These are phyloP conservation scores for Hemisphaericaspora nanyangensis DNA, from an alignment of 805 yeast genomes.

Conservation along the genomic window DNA sequence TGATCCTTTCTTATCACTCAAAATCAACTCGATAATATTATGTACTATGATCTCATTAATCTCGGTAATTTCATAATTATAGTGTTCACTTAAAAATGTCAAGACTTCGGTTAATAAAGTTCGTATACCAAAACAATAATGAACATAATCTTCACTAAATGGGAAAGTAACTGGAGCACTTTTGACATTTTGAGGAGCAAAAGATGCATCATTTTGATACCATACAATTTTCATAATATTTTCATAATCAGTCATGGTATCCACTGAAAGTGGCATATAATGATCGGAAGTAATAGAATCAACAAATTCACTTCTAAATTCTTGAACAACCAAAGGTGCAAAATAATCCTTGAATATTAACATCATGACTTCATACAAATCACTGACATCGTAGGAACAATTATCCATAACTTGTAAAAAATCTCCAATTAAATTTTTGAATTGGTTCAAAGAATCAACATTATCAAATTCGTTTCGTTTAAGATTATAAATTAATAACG, in stretches of 20 bases:
- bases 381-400: conserved; percentile 55
- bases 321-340: conserved; percentile 50
- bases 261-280: conserved; percentile 79
- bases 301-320: conserved; percentile 59
- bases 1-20: conserved; percentile 43
- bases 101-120: conserved; percentile 56
- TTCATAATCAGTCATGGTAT: conserved; percentile 55
- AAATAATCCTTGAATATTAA: conserved; percentile 54
- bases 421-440: conserved; percentile 63
- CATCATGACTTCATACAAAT: conserved; percentile 60
- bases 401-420: conserved; percentile 76
- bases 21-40: conserved; percentile 61
- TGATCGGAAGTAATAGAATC: conserved; percentile 71
- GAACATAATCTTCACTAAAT: conserved; percentile 83
- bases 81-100: conserved; percentile 62
- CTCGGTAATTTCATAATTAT: conserved; percentile 58
- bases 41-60: conserved; percentile 56
- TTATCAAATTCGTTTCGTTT: conserved; percentile 33
- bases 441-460: conserved; percentile 44
- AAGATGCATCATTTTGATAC: conserved; percentile 53
- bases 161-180: conserved; percentile 66
- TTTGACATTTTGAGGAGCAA: conserved; percentile 29
- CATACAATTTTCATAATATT: conserved; percentile 64
- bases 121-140: conserved; percentile 74
- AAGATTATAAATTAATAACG: conserved; percentile 49